Percentiles rank a stretch among this genome's conserved stretches.
These are phyloP conservation scores for Neonectria punicea DNA, from an alignment of 2,329 filamentous ascomycete genomes.

Conservation along the genomic window DNA sequence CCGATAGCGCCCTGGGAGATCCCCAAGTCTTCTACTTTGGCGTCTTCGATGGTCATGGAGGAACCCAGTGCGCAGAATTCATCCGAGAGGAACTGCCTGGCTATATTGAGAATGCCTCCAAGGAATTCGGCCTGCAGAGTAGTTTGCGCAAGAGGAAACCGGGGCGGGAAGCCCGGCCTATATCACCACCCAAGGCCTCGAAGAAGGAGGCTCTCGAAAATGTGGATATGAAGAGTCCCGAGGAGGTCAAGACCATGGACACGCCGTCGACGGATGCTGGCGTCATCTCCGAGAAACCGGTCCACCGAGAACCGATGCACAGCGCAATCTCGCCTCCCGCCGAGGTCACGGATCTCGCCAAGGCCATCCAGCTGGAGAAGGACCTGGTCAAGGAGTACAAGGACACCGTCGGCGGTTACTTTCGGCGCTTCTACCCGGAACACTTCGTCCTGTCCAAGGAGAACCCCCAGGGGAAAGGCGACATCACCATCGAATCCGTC, in stretches of 20 bases:
- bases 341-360: slow-evolving; percentile 64
- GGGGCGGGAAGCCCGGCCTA: slow-evolving; percentile 40
- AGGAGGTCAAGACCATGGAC: slow-evolving; percentile 56
- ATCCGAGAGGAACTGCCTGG: slow-evolving; percentile 84
- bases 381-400: slow-evolving; percentile 82
- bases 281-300: slow-evolving; percentile 48
- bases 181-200: slow-evolving; percentile 25
- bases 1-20: slow-evolving; percentile 84
- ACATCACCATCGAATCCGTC: slow-evolving; percentile 77
- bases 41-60: slow-evolving; percentile 96
- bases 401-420: slow-evolving; percentile 91
- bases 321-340: slow-evolving; percentile 58
- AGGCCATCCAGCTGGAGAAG: slow-evolving; percentile 75
- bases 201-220: slow-evolving; percentile 44
- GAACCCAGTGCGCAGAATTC: slow-evolving; percentile 87
- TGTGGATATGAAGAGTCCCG: slow-evolving; percentile 62
- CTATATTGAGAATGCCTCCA: slow-evolving; percentile 86
- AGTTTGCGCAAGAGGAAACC: slow-evolving; percentile 67
- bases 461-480: slow-evolving; percentile 44
- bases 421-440: slow-evolving; percentile 86
- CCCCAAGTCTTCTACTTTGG: slow-evolving; percentile 98
- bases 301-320: slow-evolving; percentile 51
- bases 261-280: slow-evolving; percentile 48
- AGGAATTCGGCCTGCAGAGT: slow-evolving; percentile 80
- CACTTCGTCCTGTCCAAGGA: slow-evolving; percentile 68